Evolutionary conservation across 129 eudicot genomes (phyloP).

Genomic region (Glebionis coronaria): DNA sequence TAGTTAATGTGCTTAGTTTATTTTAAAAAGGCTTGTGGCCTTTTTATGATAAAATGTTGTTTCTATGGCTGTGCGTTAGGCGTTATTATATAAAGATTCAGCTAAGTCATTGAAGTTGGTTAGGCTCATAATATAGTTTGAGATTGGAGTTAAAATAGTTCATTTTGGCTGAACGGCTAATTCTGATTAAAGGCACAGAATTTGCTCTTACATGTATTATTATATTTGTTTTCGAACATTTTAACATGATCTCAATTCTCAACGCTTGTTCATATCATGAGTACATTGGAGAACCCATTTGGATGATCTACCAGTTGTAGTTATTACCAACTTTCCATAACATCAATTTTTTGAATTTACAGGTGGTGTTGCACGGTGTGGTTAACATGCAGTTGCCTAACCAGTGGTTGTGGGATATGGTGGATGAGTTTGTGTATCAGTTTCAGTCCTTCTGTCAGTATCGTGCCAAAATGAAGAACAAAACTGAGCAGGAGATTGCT

Average conservation of each 20-base stretch:
- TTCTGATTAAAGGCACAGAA: not conserved
- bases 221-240: not conserved
- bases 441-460: conserved; percentile 94
- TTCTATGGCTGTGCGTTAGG: too few species aligned
- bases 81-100: too few species aligned
- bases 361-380: conserved; percentile 92
- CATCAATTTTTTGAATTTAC: conserved; percentile 12
- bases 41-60: too few species aligned
- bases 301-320: too few species aligned
- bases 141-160: too few species aligned
- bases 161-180: too few species aligned
- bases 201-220: not conserved
- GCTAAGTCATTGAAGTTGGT: not conserved
- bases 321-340: not conserved
- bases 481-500: conserved; percentile 89
- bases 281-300: too few species aligned
- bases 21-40: too few species aligned
- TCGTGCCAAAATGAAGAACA: conserved; percentile 94
- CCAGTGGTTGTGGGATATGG: conserved; percentile 99
- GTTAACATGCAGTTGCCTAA: conserved; percentile 95
- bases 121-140: too few species aligned
- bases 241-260: too few species aligned
- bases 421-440: conserved; percentile 95
- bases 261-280: too few species aligned
- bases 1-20: too few species aligned